Base-by-base conservation (phyloP, 2,329 filamentous ascomycete genomes). In the Trichophyton simii region DNA sequence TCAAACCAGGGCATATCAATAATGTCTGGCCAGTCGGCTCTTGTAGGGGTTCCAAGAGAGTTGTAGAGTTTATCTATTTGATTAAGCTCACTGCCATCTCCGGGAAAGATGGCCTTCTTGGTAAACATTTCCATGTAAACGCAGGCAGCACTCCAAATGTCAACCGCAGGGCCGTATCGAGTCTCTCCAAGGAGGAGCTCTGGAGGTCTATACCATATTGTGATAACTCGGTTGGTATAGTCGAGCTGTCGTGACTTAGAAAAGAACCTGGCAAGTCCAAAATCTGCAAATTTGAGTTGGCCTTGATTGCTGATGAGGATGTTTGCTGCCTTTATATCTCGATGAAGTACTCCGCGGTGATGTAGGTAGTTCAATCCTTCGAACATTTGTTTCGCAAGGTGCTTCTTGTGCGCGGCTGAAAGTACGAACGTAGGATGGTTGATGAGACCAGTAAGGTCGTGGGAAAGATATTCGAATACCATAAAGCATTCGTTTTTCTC, bases 401-500 rank as follows among this genome's bases (percentile, higher is more conserved):
- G 86, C 74, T 99, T 99, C 75, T 91, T 95, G 72, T 97, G 91
- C 0, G 87, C 84, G 3, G 85, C 78, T 42, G 94, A 88, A 13
- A 99, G 82, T 63, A 86, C 87, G 75, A 96, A 99, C 0, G 87
- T 87, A 0, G 94, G 94, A 70, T 99, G 94, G 69, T 97, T 97
- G 63, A 99, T 83, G 36, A 99, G 79, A 13, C 94, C 94, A 2
- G 94, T 99, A 63, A 99, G 79, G 72, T 99, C 94, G 72, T 99
- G 94, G 1, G 94, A 92, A 36, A 97, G 81, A 71, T 99, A 99
- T 73, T 99, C 94, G 66, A 99, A 99, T 2, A 99, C 94, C 94
- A 99, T 99, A 75, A 95, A 99, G 73, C 94, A 99, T 74, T 97
- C 91, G 67, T 97, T 97, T 71, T 87, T 89, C 76, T 99, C 94